Evolutionary conservation across 345 rosid genomes (phyloP), one percentile per base, ranked within the genome.

Genomic region (Aethionema arabicum): DNA sequence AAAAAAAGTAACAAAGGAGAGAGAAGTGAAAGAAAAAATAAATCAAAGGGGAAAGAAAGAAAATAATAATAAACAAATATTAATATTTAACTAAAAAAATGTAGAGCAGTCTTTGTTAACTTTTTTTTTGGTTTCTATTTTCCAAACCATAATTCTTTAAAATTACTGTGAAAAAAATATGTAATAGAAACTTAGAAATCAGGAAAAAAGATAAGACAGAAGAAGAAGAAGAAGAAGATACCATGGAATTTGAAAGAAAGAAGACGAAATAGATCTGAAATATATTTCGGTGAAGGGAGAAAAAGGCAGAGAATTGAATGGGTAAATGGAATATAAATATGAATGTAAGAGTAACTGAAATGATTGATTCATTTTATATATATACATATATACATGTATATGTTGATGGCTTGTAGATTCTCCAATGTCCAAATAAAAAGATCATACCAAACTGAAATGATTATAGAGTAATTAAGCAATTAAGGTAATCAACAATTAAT

Each of bases 391-490:
- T n/a, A n/a, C n/a, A n/a, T n/a, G n/a, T n/a, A n/a, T n/a, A n/a
- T n/a, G n/a, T n/a, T n/a, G 27, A 1, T 21, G 27, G 27, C 27
- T 21, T 21, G 38, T 43, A 44, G 66, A 68, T 59, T 60, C 33
- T 51, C 33, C 54, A 59, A 52, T 59, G 54, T 59, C 53, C 45
- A 51, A 33, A 66, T 35, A 39, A 53, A 13, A 10, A 51, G 39
- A 41, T 36, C 11, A 63, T 51, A 52, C 67, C 72, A 60, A 68
- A 68, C 56, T 37, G 40, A 8, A 60, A 36, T 68, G 55, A 68
- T 60, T 60, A 10, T 60, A 37, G 72, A 68, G 72, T 68, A 68
- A 44, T 16, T 44, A 52, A 68, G 72, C 60, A 68, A 44, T 16
- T 44, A 52, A 37, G 55, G 47, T 21, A 21, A 21, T 21, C 27